phyloP scores from a whole-genome alignment of 106 monocot species.

The Dactylorhiza incarnata region DNA sequence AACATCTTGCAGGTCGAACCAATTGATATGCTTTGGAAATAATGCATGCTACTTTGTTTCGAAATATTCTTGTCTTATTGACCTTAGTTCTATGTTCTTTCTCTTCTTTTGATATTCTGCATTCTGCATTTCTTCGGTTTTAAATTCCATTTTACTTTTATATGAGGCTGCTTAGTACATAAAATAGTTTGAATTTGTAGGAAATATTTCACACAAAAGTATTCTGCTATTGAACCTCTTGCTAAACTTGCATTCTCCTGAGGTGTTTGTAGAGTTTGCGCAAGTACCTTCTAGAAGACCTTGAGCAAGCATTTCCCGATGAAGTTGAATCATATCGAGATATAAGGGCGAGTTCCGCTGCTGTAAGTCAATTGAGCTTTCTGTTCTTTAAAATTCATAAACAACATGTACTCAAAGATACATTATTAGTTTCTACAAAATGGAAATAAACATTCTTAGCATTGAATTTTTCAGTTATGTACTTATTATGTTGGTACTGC shows the following conservation, averaged over 20 bases:
- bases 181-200: background rate
- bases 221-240: background rate
- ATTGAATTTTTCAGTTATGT: too few species aligned
- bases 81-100: background rate
- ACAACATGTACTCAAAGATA: background rate
- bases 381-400: background rate
- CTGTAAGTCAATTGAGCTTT: conserved; percentile 47
- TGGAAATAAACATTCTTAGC: background rate
- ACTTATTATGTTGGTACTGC: too few species aligned
- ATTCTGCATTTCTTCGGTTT: background rate
- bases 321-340: conserved; percentile 78
- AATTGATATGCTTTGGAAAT: too few species aligned
- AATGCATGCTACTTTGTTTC: background rate
- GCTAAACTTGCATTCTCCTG: background rate
- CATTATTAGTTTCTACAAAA: background rate
- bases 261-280: conserved; percentile 43
- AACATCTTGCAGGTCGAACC: too few species aligned
- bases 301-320: conserved; percentile 86
- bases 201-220: background rate
- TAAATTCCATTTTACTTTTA: background rate
- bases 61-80: background rate
- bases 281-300: conserved; percentile 76
- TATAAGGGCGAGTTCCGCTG: conserved; percentile 65
- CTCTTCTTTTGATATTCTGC: background rate
- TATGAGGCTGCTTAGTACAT: background rate